phyloP scores from a whole-genome alignment of 116 monocot genomes.

The Cymodocea nodosa region DNA sequence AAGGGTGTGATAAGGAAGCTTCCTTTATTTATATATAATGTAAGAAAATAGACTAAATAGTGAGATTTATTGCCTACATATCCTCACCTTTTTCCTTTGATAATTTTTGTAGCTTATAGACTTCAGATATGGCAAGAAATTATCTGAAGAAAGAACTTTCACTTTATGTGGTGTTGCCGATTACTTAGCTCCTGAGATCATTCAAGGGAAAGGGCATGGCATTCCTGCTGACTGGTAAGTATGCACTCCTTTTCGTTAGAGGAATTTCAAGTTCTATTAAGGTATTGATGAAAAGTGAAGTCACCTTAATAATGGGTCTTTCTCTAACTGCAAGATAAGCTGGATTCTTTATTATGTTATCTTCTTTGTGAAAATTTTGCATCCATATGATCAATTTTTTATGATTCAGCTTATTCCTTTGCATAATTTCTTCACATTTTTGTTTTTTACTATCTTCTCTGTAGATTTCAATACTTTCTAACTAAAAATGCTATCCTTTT shows the following conservation, averaged over 20 bases:
- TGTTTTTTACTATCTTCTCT: not conserved
- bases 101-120: slow-evolving; percentile 48
- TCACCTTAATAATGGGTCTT: not conserved
- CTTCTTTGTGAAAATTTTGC: too few relatives aligned
- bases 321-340: not conserved
- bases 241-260: not conserved
- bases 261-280: slow-evolving; percentile 1
- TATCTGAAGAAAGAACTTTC: slow-evolving; percentile 59
- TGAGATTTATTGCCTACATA: not conserved
- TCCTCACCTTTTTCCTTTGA: not conserved
- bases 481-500: not conserved
- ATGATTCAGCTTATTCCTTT: too few relatives aligned
- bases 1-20: too few relatives aligned
- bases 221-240: slow-evolving; percentile 83
- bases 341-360: too few relatives aligned
- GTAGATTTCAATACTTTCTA: not conserved
- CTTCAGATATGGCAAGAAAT: slow-evolving; percentile 77
- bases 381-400: too few relatives aligned
- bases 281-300: not conserved
- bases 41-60: too few relatives aligned
- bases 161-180: slow-evolving; percentile 81
- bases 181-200: slow-evolving; percentile 81
- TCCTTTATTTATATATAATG: too few relatives aligned
- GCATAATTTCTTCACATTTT: too few relatives aligned
- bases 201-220: slow-evolving; percentile 80